Evolutionary conservation across 352 stramenopile genomes (phyloP), one percentile per base, ranked within the genome.

Genomic region (Phytophthora hybrid): DNA sequence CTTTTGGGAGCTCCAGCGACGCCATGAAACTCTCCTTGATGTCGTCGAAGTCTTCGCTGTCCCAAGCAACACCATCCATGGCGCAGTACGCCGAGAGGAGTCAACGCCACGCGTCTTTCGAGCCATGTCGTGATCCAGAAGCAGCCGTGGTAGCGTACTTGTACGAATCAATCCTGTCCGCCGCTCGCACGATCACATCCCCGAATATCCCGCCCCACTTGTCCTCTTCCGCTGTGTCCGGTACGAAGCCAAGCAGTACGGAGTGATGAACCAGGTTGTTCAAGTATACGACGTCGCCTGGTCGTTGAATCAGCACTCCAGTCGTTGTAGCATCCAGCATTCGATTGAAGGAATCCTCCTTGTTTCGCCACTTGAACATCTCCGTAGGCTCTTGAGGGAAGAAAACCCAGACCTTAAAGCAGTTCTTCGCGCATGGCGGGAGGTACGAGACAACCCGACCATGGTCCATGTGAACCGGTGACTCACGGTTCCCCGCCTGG

Each of bases 371-470:
- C 32, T 44, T 44, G n/a, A 41, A 46, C n/a, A 5, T 0, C 34
- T 41, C 34, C 34, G 34, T 41, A 13, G 9, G 34, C 5, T 41
- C 34, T 41, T 54, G 9, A 29, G 32, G 61, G 23, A 56, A 66
- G 16, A 63, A 63, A 7, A 66, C 49, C 57, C 57, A 72, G 9
- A 66, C 53, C 49, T 66, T 72, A 29, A 72, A 72, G 14, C 54
- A 61, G 3, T 7, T 31, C 0, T 11, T 5, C 2, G 57, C 49
- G n/a, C 53, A 70, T 4, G 63, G 54, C 1, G 18, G 63, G 2
- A 72, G 49, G 14, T 57, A 72, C 8, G 46, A 37, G 5, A 66
- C 34, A 1, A 63, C 26, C 19, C 63, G 55, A 0, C 41, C 63
- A 23, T 63, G 63, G n/a, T 63, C 53, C 16, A 63, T 44, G n/a